Percentiles rank a stretch among this genome's conserved stretches.
phyloP scores from a whole-genome alignment of 2,329 filamentous ascomycete species.

The Penicillium italicum region DNA sequence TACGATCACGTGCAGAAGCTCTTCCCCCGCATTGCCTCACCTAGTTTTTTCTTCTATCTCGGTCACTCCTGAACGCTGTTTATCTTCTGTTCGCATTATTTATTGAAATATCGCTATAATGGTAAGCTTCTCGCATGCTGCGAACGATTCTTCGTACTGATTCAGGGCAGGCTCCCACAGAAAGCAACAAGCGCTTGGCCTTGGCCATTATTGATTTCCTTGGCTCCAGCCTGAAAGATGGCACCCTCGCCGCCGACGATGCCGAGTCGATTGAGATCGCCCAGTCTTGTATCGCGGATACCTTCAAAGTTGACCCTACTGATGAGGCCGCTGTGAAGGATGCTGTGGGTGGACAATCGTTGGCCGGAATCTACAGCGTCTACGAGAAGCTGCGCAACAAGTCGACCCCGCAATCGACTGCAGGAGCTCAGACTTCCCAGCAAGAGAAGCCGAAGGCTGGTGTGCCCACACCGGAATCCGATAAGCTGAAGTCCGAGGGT shows the following conservation, averaged over 20 bases:
- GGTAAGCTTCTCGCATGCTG: conserved; percentile 13
- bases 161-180: conserved; percentile 39
- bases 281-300: conserved; percentile 87
- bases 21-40: conserved; percentile 22
- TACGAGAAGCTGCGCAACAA: conserved; percentile 90
- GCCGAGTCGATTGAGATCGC: conserved; percentile 92
- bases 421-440: conserved; percentile 39
- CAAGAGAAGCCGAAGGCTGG: conserved; percentile 37
- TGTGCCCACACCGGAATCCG: conserved; percentile 64
- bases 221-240: conserved; percentile 75
- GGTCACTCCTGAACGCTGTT: conserved; percentile 10
- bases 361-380: conserved; percentile 87
- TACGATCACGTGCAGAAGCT: conserved; percentile 23
- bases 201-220: conserved; percentile 98
- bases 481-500: conserved; percentile 81
- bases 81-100: neutral
- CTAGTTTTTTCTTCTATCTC: conserved; percentile 7
- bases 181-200: conserved; percentile 80
- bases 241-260: conserved; percentile 82
- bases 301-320: conserved; percentile 88
- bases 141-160: neutral
- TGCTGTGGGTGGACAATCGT: conserved; percentile 79
- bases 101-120: conserved; percentile 12
- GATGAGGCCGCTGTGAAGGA: conserved; percentile 69
- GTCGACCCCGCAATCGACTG: conserved; percentile 46